Evolutionary conservation across 306 rosid species (phyloP).

Genomic region (Trifolium repens): DNA sequence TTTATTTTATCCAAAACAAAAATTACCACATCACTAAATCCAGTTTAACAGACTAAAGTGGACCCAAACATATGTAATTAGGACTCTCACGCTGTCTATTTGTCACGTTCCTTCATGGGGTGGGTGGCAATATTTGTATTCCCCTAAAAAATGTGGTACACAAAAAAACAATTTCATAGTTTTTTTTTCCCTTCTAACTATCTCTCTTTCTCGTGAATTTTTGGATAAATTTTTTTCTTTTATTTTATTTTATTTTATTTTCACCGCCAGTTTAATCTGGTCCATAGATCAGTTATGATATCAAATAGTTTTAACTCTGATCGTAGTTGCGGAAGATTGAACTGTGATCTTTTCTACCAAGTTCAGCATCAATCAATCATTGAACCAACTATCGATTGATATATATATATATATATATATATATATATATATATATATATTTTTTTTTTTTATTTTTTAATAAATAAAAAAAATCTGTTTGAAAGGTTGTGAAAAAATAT

Average conservation of each 20-base stretch:
- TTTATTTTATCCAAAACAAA: background rate
- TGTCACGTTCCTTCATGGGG: slow-evolving; percentile 60
- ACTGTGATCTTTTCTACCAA: no score
- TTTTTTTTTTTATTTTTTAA: background rate
- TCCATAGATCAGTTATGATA: no score
- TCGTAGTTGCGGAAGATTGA: no score
- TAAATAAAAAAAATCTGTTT: background rate
- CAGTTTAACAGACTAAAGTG: background rate
- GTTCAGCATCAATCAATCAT: no score
- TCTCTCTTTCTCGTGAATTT: slow-evolving; percentile 35
- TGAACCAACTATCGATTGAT: no score
- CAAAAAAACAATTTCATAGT: background rate
- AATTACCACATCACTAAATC: background rate
- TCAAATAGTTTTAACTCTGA: no score
- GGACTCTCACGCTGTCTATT: slow-evolving; percentile 34
- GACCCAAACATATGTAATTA: background rate
- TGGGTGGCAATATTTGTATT: slow-evolving; percentile 49
- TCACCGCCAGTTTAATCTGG: no score
- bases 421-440: no score
- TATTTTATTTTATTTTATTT: background rate
- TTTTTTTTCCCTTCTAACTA: background rate
- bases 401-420: no score
- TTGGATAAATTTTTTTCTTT: background rate
- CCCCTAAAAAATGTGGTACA: slow-evolving; percentile 40
- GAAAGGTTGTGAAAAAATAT: slow-evolving; percentile 17